Evolutionary conservation across 164 flowering plant genomes (phyloP), one percentile per base, ranked within the genome.

Genomic region (Magnolia sinica): DNA sequence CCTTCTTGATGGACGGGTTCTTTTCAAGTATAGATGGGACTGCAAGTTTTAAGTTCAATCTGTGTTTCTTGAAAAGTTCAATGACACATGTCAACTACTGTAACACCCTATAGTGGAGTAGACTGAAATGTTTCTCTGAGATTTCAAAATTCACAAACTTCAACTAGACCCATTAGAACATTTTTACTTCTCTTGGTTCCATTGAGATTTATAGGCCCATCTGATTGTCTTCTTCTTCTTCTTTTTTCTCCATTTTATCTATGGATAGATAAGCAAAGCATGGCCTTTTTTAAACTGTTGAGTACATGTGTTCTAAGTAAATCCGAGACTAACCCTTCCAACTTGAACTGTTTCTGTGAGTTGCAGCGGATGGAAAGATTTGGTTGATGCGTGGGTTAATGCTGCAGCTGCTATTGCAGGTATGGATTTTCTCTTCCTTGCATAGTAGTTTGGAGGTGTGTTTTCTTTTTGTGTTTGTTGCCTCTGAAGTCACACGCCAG

Each of bases 361-460:
- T 64, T 85, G 81, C 90, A 96, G 99, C 13, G 87, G 72, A 23
- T 96, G 99, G 99, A 92, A 89, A 82, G 82, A 74, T 31, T 76
- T 89, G 88, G 96, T 91, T 14, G 98, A 89, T 72, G 92, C 87
- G 76, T 92, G 92, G 94, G 86, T 90, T 50, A 80, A 71, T 76
- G 79, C 92, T 63, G 80, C 91, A 27, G 55, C 84, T n/a, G 85
- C 85, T 45, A 70, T 89, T 64, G 75, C 85, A 80, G 91, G 91
- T 87, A 80, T 7, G 63, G 51, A 63, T 65, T 75, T 78, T 61
- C 11, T 55, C 50, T 24, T 71, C 49, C 29, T 27, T 50, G 61
- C 16, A 4, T 63, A 69, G 29, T 64, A 4, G 22, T 22, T 51
- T 70, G 55, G 68, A 64, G 1, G n/a, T 0, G 7, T 37, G 45